These are phyloP conservation scores for Apiosordaria backusii DNA, from an alignment of 495 filamentous ascomycete genomes.

Conservation along the genomic window DNA sequence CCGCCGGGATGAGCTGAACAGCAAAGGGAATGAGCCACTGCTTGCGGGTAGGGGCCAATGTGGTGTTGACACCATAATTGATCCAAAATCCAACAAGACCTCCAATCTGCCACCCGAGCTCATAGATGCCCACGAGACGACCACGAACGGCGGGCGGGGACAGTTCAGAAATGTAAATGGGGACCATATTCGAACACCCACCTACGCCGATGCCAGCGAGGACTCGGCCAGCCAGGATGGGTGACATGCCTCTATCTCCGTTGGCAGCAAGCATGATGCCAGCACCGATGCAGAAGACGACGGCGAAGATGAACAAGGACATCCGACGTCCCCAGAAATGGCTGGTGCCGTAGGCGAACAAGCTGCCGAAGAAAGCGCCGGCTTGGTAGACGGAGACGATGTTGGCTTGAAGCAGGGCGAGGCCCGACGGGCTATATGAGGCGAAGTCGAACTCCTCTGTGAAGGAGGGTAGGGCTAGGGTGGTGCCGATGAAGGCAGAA, in stretches of 20 bases:
- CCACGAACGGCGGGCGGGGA: conserved; percentile 54
- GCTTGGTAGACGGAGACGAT: conserved; percentile 69
- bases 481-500: conserved; percentile 67
- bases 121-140: conserved; percentile 61
- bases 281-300: conserved; percentile 61
- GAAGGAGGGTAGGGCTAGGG: conserved; percentile 60
- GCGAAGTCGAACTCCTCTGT: conserved; percentile 53
- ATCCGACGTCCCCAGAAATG: conserved; percentile 56
- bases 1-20: conserved; percentile 55
- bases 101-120: conserved; percentile 70
- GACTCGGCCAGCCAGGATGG: conserved; percentile 57
- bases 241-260: conserved; percentile 53
- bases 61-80: conserved; percentile 53
- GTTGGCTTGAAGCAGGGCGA: conserved; percentile 57
- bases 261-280: conserved; percentile 61
- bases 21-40: conserved; percentile 59
- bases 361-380: conserved; percentile 63
- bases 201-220: conserved; percentile 54
- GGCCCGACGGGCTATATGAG: conserved; percentile 34
- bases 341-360: conserved; percentile 57
- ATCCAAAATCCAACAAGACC: conserved; percentile 74
- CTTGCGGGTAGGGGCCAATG: conserved; percentile 40
- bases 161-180: conserved; percentile 59
- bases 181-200: conserved; percentile 49
- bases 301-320: conserved; percentile 50